A percentile compares a stretch with the other conserved stretches of the same genome.
Conservation (phyloP, 371 early-diverging fungal genomes). For the Mucor piriformis region DNA sequence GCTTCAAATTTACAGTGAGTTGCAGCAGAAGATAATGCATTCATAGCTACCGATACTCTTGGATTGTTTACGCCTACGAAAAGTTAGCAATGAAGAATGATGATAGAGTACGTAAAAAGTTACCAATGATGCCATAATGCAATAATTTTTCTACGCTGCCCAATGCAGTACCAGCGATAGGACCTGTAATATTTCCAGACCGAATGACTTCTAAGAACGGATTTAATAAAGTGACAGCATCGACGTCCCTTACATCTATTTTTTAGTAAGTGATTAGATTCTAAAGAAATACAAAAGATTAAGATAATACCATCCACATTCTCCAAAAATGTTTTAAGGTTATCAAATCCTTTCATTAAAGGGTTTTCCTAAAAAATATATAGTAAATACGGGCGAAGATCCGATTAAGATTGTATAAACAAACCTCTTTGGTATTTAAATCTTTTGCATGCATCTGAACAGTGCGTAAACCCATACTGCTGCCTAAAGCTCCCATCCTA, state of each 20-base stretch:
- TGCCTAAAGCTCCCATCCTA: conserved; percentile 67
- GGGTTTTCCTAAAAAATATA: conserved; percentile 66
- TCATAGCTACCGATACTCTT: conserved; percentile 70
- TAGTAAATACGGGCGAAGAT: too few relatives aligned
- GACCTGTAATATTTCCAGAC: conserved; percentile 91
- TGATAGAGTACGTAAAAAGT: conserved; percentile 15
- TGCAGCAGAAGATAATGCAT: conserved; percentile 76
- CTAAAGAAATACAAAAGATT: not conserved
- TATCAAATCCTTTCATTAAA: conserved; percentile 72
- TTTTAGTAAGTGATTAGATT: too few relatives aligned
- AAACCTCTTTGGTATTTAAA: conserved; percentile 19
- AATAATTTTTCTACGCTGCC: conserved; percentile 89
- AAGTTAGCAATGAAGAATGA: not conserved
- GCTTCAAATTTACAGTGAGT: conserved; percentile 96
- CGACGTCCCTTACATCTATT: conserved; percentile 60
- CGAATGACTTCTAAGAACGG: conserved; percentile 92
- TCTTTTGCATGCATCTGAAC: conserved; percentile 40
- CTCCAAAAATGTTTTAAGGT: conserved; percentile 66
- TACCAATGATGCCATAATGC: conserved; percentile 82
- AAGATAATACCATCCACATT: conserved; percentile 55
- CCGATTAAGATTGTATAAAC: not conserved
- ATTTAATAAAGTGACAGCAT: conserved; percentile 74
- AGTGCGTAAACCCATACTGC: conserved; percentile 66
- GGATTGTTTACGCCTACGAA: conserved; percentile 67
- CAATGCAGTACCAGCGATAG: conserved; percentile 92